Evolutionary conservation across 208 protist species (phyloP), one percentile per base, ranked within the genome.

Genomic region (Leishmania aethiopica): DNA sequence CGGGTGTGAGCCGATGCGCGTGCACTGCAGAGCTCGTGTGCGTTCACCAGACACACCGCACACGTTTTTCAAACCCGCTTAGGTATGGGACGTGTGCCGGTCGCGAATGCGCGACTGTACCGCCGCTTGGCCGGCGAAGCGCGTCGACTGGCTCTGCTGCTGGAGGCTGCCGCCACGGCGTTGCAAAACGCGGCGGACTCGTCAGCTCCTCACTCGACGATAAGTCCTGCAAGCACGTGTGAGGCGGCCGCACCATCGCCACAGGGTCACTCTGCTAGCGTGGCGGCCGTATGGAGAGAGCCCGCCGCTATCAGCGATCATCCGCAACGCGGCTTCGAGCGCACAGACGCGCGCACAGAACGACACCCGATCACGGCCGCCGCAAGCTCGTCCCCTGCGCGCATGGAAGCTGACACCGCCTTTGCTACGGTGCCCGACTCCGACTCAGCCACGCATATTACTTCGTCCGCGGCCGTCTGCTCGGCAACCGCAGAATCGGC

Each of bases 91-190:
- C 72, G 72, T 59, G 49, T 10, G 1, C 22, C 53, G 28, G 19
- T 49, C 15, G 15, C 1, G 2, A 67, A 35, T 49, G 74, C 6
- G 25, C 74, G n/a, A 32, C 78, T 85, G 60, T 81, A 85, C 60
- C 77, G 77, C 53, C 47, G 45, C 40, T 74, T 85, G n/a, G 81
- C 76, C 17, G 45, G 32, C 25, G 81, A 77, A 3, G 73, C 78
- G 42, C 60, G 74, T 71, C 74, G 35, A 11, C 17, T 71, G 71
- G 62, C 78, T 2, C 70, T 42, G 22, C 32, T 57, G 7, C 59
- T 85, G 10, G 76, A 78, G 13, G 35, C 67, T 35, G 70, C 69
- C 17, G 75, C 76, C 25, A 42, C 73, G 13, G 81, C 53, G 47
- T 53, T 85, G 35, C 70, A 81, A 40, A 69, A 32, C 2, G 45